phyloP scores from a whole-genome alignment of 495 filamentous ascomycete genomes.

The Tricharina praecox region DNA sequence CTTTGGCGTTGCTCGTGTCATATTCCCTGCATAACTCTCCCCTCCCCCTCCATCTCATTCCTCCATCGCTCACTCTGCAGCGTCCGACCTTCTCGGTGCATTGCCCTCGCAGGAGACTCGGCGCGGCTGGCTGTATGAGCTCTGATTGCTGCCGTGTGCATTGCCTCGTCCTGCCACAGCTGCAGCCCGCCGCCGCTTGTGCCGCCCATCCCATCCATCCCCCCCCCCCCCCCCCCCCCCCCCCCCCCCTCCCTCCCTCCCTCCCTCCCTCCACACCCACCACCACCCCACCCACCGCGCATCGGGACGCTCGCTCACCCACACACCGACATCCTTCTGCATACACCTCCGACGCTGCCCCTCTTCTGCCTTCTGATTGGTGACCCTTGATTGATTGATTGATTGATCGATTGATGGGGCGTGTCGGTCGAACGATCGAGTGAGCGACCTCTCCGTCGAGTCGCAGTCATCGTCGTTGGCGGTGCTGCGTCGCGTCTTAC shows the following conservation, averaged over 20 bases:
- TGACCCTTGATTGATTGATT: not conserved
- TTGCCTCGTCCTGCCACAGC: conserved; percentile 6
- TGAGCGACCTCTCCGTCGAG: too few species aligned
- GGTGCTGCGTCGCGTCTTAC: too few species aligned
- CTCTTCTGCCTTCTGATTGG: not conserved
- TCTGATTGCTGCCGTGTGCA: conserved; percentile 4
- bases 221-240: not conserved
- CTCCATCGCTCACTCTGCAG: too few species aligned
- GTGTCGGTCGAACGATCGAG: not conserved
- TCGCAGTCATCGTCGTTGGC: too few species aligned
- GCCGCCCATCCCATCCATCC: conserved; percentile 1
- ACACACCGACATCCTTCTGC: not conserved
- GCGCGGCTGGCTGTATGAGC: conserved; percentile 4
- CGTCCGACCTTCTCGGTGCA: not conserved
- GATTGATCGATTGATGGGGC: not conserved
- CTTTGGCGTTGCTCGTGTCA: too few species aligned
- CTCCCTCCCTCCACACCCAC: not conserved
- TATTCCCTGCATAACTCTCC: not conserved
- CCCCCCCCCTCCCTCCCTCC: not conserved
- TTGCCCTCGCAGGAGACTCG: conserved; percentile 3
- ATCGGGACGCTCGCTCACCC: too few species aligned
- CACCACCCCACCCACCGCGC: not conserved
- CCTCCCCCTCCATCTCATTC: not conserved
- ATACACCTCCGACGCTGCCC: not conserved
- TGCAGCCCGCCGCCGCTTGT: conserved; percentile 4